Evolutionary conservation across 306 rosid species (phyloP).

Genomic region (Delonix regia): DNA sequence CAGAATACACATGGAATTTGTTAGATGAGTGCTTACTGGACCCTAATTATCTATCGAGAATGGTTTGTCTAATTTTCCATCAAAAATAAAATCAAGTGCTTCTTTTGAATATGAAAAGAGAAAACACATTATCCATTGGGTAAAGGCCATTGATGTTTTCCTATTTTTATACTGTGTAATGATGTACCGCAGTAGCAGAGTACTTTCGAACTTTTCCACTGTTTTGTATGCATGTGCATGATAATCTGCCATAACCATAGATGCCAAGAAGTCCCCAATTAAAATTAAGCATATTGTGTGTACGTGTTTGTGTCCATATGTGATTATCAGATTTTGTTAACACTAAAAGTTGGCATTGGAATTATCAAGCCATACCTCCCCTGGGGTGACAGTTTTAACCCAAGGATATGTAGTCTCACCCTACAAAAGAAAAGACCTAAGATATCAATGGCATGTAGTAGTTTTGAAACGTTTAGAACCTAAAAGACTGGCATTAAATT

Average conservation of each 20-base stretch:
- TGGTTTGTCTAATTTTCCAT: not conserved
- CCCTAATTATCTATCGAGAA: not conserved
- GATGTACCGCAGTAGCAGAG: not conserved
- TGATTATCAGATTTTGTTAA: not conserved
- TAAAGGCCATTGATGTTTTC: not conserved
- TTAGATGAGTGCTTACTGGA: not conserved
- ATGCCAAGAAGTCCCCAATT: not conserved
- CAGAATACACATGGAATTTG: not conserved
- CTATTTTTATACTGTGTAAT: not conserved
- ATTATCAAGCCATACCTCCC: slow-evolving; percentile 53
- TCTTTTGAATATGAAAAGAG: not conserved
- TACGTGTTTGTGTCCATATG: not conserved
- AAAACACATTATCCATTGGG: not conserved
- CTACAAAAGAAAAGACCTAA: slow-evolving; percentile 40
- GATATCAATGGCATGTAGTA: slow-evolving; percentile 3
- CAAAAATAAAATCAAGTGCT: not conserved
- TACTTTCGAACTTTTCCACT: not conserved
- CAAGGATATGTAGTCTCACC: slow-evolving; percentile 71
- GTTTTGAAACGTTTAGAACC: slow-evolving; percentile 20
- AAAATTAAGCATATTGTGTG: not conserved
- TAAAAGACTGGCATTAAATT: slow-evolving; percentile 1
- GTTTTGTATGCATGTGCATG: not conserved
- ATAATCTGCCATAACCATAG: not conserved
- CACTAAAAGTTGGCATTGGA: not conserved
- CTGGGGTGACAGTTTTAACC: slow-evolving; percentile 60